Percentiles rank a stretch among this genome's conserved stretches.
Conservation (phyloP, 73 alveolate genomes). For the Paramecium bursaria region DNA sequence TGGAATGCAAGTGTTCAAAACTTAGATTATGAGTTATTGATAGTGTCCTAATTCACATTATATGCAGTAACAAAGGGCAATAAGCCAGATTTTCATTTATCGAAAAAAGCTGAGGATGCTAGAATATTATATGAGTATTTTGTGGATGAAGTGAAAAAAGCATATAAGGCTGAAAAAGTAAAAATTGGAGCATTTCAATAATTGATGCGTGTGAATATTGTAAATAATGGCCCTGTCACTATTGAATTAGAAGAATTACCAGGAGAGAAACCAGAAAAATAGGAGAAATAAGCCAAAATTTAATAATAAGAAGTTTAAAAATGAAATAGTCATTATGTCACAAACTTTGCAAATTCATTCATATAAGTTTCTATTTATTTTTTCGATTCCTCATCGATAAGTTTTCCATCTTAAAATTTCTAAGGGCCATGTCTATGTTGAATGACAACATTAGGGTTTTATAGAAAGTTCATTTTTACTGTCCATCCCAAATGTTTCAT, state of each 20-base stretch:
- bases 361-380: no score
- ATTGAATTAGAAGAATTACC: conserved; percentile 22
- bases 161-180: conserved; percentile 20
- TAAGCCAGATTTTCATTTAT: conserved; percentile 47
- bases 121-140: conserved; percentile 46
- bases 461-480: no score
- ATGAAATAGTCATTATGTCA: no score
- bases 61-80: conserved; percentile 46
- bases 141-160: neutral
- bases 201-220: conserved; percentile 55
- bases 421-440: no score
- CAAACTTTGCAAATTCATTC: no score
- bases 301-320: no score
- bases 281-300: no score
- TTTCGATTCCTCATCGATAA: no score
- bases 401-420: no score
- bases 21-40: conserved; percentile 39
- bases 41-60: conserved; percentile 52
- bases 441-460: no score
- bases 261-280: no score
- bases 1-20: conserved; percentile 31
- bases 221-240: conserved; percentile 41
- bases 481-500: no score
- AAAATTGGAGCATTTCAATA: conserved; percentile 51
- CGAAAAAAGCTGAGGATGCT: conserved; percentile 27